phyloP scores from a whole-genome alignment of 1,139 yeast genomes.

The Saccharomyces hybrid region DNA sequence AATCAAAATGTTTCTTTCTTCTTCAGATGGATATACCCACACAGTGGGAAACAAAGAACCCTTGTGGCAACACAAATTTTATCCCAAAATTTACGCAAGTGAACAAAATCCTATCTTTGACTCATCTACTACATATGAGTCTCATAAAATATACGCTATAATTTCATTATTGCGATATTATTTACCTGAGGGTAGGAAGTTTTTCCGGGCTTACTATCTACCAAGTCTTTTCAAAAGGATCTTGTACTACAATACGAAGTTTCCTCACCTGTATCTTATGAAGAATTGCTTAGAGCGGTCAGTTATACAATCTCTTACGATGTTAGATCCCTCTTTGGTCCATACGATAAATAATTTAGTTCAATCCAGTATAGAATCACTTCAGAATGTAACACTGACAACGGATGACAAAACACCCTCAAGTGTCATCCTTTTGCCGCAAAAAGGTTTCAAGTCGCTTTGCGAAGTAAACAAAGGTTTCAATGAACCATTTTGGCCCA shows the following conservation, averaged over 20 bases:
- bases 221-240: neutral
- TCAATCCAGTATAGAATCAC: neutral
- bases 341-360: neutral
- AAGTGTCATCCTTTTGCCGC: neutral
- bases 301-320: neutral
- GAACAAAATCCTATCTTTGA: neutral
- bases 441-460: neutral
- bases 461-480: neutral
- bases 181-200: neutral
- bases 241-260: neutral
- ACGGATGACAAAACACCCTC: neutral
- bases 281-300: neutral
- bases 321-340: neutral
- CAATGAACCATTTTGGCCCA: slow-evolving; percentile 6
- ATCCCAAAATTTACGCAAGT: neutral
- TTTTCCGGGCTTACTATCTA: neutral
- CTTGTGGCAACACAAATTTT: neutral
- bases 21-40: neutral
- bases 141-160: neutral
- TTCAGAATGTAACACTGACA: neutral
- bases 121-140: neutral
- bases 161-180: neutral
- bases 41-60: neutral
- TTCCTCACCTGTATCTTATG: neutral
- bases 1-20: neutral